Percentiles rank a stretch among this genome's conserved stretches.
phyloP scores from a whole-genome alignment of 352 stramenopile genomes.

The Phytophthora ramorum region DNA sequence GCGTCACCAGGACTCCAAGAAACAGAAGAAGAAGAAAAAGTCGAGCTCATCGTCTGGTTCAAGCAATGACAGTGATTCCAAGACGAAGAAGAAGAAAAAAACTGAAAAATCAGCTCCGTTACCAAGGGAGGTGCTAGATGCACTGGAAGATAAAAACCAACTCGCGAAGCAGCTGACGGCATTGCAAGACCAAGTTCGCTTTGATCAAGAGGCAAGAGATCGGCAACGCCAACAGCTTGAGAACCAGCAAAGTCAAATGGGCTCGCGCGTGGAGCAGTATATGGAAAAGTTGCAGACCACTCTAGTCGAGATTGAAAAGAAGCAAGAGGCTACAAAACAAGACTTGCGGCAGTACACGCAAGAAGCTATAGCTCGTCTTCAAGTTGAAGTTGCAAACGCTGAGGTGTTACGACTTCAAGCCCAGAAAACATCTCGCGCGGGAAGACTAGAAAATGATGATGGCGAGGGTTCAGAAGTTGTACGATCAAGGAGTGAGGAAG shows the following conservation, averaged over 20 bases:
- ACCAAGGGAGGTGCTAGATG: constrained; percentile 51
- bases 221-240: constrained; percentile 53
- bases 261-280: constrained; percentile 53
- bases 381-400: constrained; percentile 46
- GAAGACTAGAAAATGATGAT: constrained; percentile 60
- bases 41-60: constrained; percentile 26
- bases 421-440: constrained; percentile 41
- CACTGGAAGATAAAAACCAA: constrained; percentile 63
- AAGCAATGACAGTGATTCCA: constrained; percentile 26
- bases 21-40: constrained; percentile 39
- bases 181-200: constrained; percentile 62
- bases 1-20: constrained; percentile 50
- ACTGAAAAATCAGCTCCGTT: constrained; percentile 18
- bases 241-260: constrained; percentile 61
- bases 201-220: constrained; percentile 58
- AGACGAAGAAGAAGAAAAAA: constrained; percentile 38
- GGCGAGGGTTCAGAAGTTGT: constrained; percentile 9
- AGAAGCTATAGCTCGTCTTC: constrained; percentile 51
- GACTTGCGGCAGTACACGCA: constrained; percentile 76
- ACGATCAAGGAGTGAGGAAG: constrained; percentile 18
- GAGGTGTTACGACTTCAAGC: constrained; percentile 25
- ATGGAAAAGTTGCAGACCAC: constrained; percentile 68
- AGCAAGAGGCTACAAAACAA: constrained; percentile 64
- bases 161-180: constrained; percentile 60
- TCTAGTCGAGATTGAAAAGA: constrained; percentile 70